Evolutionary conservation across 2,329 filamentous ascomycete genomes (phyloP), one percentile per base, ranked within the genome.

Genomic region (Diaporthe helianthi): DNA sequence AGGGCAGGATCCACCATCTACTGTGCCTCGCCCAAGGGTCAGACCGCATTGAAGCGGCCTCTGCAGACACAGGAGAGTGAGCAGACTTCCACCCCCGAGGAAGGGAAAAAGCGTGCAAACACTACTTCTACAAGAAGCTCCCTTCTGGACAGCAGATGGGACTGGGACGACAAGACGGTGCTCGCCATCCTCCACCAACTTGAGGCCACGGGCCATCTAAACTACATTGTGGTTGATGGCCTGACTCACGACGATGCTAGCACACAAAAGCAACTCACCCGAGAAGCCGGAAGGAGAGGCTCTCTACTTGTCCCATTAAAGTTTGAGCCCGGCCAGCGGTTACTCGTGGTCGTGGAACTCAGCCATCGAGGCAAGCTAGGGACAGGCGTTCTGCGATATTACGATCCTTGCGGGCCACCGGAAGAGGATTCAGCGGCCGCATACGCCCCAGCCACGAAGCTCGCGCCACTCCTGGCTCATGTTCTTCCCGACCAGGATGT

Each of bases 151-250:
- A 24, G 29, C 44, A 47, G 26, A 31, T 31, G 29, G 4, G 47
- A 70, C 24, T 65, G 68, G 58, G 68, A 70, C 17, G 53, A 69
- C 47, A 47, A 69, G 46, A 67, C 49, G 3, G 51, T 63, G 1
- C 44, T 63, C 46, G 49, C 47, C 36, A 47, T 69, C 8, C 55
- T 69, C 19, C 33, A 67, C 19, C 54, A 67, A 4, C 31, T 69
- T 4, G 64, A 51, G 13, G 38, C 64, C 4, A 54, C 33, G n/a
- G n/a, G 46, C 9, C 38, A 51, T 19, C 12, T 22, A 6, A 31
- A 55, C 2, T 69, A 46, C 26, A 3, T 47, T 19, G n/a, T 69
- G 36, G 46, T 67, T 22, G 46, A 69, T 31, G 53, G 64, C 13
- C 38, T 58, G 41, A 44, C 41, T n/a, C 44, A 67, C 5, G 9